A percentile compares a stretch with the other conserved stretches of the same genome.
phyloP scores from a whole-genome alignment of 2,329 filamentous ascomycete genomes.

The Trichoderma atrobrunneum region DNA sequence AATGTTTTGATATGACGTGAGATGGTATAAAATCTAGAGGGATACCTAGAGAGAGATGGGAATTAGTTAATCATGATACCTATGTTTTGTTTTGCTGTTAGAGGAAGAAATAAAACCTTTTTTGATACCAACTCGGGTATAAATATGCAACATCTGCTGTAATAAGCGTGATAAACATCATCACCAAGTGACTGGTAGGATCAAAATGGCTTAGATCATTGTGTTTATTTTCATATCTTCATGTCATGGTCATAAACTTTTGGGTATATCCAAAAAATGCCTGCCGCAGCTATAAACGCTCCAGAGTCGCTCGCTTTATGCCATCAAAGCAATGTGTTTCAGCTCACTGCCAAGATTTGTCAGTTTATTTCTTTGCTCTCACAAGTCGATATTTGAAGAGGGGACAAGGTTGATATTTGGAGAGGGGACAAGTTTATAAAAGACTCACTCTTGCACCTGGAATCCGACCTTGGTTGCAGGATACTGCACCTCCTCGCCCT shows the following conservation, averaged over 20 bases:
- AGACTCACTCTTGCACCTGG: slow-evolving; percentile 53
- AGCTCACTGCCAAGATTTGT: slow-evolving; percentile 39
- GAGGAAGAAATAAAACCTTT: background rate
- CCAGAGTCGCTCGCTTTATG: slow-evolving; percentile 27
- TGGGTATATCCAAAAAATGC: background rate
- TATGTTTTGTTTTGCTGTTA: background rate
- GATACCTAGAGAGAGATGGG: background rate
- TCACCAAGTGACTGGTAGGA: background rate
- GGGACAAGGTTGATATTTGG: too few species aligned
- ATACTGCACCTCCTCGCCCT: slow-evolving; percentile 51
- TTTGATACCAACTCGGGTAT: background rate
- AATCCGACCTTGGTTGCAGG: slow-evolving; percentile 56
- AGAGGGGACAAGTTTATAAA: slow-evolving; percentile 18
- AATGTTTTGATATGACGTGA: background rate
- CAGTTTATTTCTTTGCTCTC: background rate
- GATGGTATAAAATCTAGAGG: background rate
- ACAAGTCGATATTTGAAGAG: background rate
- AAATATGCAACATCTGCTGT: background rate
- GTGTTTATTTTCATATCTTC: slow-evolving; percentile 1
- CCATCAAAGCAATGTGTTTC: slow-evolving; percentile 53
- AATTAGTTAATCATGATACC: slow-evolving; percentile 11
- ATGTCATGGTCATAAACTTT: background rate
- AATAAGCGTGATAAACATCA: background rate
- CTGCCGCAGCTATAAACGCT: background rate
- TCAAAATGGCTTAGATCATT: background rate